These are phyloP conservation scores for Pichia gijzeniarum DNA, from an alignment of 805 yeast genomes.

Conservation along the genomic window DNA sequence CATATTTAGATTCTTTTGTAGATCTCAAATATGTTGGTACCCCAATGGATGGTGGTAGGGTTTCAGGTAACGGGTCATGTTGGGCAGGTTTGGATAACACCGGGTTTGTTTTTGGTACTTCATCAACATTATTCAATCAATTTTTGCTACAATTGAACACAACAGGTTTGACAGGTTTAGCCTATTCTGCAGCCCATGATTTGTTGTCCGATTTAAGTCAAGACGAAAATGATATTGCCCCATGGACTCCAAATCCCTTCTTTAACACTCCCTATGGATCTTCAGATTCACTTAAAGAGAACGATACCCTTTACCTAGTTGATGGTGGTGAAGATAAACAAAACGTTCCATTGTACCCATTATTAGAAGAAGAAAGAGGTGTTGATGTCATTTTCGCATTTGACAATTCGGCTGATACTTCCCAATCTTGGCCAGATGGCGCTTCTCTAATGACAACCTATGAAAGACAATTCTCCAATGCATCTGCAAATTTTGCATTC, in stretches of 20 bases:
- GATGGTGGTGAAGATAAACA: constrained; percentile 81
- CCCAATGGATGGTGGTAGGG: constrained; percentile 50
- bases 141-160: constrained; percentile 52
- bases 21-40: constrained; percentile 70
- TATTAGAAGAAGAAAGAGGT: constrained; percentile 53
- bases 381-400: constrained; percentile 61
- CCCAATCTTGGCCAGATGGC: constrained; percentile 61
- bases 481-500: constrained; percentile 57
- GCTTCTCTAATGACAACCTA: constrained; percentile 50
- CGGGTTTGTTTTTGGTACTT: constrained; percentile 77
- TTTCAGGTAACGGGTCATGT: constrained; percentile 40
- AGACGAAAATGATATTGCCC: constrained; percentile 61
- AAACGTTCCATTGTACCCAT: constrained; percentile 62
- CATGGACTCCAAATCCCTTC: constrained; percentile 69
- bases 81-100: constrained; percentile 70
- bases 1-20: constrained; percentile 56
- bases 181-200: constrained; percentile 39
- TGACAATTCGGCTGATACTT: constrained; percentile 63
- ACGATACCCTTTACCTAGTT: constrained; percentile 47
- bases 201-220: constrained; percentile 38
- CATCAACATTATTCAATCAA: constrained; percentile 74
- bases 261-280: constrained; percentile 35
- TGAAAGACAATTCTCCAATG: constrained; percentile 47
- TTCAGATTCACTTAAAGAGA: constrained; percentile 32
- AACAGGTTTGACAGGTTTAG: constrained; percentile 41